A percentile compares a stretch with the other conserved stretches of the same genome.
phyloP scores from a whole-genome alignment of 2,329 filamentous ascomycete species.

The Calonectria pseudoturangicola region DNA sequence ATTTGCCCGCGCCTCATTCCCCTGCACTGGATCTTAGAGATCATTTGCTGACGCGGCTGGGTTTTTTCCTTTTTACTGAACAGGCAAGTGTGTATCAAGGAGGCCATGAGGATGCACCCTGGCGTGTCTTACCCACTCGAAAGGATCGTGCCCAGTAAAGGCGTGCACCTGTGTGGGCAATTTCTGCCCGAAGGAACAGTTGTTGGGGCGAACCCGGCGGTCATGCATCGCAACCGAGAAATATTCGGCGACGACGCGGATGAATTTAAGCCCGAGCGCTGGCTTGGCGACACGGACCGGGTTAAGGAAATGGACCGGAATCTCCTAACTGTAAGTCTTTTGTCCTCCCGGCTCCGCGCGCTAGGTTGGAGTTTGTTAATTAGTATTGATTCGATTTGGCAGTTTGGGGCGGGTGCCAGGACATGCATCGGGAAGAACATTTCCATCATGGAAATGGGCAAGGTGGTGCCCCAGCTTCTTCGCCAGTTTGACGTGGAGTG shows the following conservation, averaged over 20 bases:
- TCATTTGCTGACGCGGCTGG: not conserved
- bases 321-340: constrained; percentile 47
- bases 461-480: constrained; percentile 45
- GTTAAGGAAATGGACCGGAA: constrained; percentile 41
- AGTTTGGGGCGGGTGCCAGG: constrained; percentile 70
- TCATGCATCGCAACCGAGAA: constrained; percentile 71
- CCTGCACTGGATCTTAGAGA: not conserved
- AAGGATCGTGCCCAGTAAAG: constrained; percentile 34
- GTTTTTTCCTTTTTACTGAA: no score
- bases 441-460: constrained; percentile 46
- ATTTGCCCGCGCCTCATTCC: not conserved
- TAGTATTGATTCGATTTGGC: not conserved
- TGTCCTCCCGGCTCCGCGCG: not conserved
- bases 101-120: constrained; percentile 66
- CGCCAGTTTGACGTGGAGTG: constrained; percentile 36
- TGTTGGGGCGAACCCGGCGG: constrained; percentile 64
- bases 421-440: constrained; percentile 66
- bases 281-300: constrained; percentile 55
- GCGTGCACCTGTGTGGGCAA: constrained; percentile 29
- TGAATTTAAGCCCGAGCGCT: constrained; percentile 74
- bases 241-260: constrained; percentile 76
- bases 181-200: constrained; percentile 47
- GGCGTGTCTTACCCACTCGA: constrained; percentile 64
- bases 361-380: not conserved
- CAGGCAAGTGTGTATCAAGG: constrained; percentile 61